phyloP scores from a whole-genome alignment of 2,329 filamentous ascomycete genomes.

The Epichloe sp. region DNA sequence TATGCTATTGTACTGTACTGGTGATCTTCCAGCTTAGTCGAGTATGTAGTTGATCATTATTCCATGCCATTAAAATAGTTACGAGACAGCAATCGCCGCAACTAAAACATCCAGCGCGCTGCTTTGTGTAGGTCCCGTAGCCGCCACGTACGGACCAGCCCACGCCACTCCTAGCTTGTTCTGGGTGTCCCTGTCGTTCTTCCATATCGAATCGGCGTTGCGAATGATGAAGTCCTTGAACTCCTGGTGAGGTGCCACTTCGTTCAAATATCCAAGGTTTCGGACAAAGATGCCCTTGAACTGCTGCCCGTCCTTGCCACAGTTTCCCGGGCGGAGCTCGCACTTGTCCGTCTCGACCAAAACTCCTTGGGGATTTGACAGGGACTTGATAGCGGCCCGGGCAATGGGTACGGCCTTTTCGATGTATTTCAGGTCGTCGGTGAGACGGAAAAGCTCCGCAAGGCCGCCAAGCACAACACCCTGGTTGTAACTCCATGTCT shows the following conservation, averaged over 20 bases:
- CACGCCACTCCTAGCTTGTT: constrained; percentile 49
- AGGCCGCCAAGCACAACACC: constrained; percentile 43
- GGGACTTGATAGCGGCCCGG: constrained; percentile 32
- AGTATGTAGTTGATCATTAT: neutral
- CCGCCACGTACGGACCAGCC: constrained; percentile 42
- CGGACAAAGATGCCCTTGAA: constrained; percentile 63
- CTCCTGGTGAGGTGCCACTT: constrained; percentile 31
- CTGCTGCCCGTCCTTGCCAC: constrained; percentile 39
- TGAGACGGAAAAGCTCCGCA: constrained; percentile 36
- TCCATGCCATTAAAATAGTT: constrained; percentile 6
- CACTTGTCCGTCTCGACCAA: constrained; percentile 27
- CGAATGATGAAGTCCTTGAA: constrained; percentile 42
- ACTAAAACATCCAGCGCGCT: constrained; percentile 55
- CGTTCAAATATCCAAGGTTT: constrained; percentile 47
- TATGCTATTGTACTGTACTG: neutral
- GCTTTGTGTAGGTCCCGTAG: constrained; percentile 47
- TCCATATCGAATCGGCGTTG: constrained; percentile 56
- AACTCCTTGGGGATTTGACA: constrained; percentile 32
- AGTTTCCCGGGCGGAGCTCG: constrained; percentile 22
- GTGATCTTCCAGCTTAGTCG: too few relatives aligned
- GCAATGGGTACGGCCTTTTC: constrained; percentile 34
- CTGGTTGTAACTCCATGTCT: constrained; percentile 44
- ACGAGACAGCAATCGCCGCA: constrained; percentile 36
- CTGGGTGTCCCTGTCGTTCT: constrained; percentile 35
- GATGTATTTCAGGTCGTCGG: constrained; percentile 27